phyloP scores from a whole-genome alignment of 2,329 filamentous ascomycete genomes.

The Pseudogymnoascus sp. region DNA sequence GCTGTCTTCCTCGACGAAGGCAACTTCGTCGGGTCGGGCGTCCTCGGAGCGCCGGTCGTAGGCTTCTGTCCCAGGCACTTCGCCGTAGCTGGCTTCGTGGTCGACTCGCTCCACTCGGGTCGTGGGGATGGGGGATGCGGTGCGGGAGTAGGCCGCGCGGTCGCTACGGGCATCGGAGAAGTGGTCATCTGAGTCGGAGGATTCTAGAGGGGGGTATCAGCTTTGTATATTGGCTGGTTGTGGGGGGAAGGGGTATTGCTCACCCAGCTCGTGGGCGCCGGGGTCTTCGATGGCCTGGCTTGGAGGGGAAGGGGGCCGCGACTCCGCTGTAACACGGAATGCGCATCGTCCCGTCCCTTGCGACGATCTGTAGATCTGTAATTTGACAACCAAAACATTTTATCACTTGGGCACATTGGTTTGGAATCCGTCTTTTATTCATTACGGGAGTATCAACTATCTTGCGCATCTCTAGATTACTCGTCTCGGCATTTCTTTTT shows the following conservation, averaged over 20 bases:
- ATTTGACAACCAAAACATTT: no score
- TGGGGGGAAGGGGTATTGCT: conserved; percentile 15
- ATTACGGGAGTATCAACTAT: no score
- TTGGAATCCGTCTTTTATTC: no score
- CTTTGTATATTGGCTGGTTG: background rate
- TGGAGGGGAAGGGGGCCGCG: conserved; percentile 24
- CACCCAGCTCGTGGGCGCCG: conserved; percentile 53
- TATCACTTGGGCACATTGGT: no score
- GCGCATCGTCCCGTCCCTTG: no score
- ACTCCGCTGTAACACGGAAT: no score
- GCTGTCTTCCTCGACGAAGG: conserved; percentile 24
- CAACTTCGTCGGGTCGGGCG: conserved; percentile 52
- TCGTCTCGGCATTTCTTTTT: no score
- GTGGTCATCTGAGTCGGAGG: conserved; percentile 59
- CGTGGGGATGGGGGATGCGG: conserved; percentile 45
- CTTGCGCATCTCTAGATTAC: no score
- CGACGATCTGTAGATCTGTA: no score
- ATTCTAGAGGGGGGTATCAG: conserved; percentile 30
- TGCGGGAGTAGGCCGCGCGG: conserved; percentile 33
- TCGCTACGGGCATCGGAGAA: conserved; percentile 58
- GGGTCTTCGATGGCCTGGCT: conserved; percentile 38
- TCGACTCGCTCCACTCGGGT: conserved; percentile 52
- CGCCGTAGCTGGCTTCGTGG: conserved; percentile 48
- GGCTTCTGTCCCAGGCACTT: conserved; percentile 52
- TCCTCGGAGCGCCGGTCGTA: conserved; percentile 48